A percentile compares a stretch with the other conserved stretches of the same genome.
Conservation (phyloP, 2,329 filamentous ascomycete genomes). For the Dactylonectria estremocensis region DNA sequence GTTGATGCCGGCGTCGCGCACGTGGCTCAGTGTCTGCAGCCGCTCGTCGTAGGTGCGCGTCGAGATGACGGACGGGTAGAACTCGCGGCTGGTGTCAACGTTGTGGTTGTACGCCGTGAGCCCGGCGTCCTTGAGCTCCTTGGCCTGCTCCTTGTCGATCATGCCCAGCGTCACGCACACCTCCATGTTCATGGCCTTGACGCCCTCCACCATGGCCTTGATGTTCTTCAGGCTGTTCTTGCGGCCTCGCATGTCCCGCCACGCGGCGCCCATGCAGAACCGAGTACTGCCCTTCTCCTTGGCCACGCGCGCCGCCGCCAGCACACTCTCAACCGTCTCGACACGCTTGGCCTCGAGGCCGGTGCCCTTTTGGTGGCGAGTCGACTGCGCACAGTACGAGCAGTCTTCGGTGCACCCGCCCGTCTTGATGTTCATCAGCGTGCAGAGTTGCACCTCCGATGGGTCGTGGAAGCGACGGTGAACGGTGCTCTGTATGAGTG, state of each 20-base stretch:
- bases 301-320: slow-evolving; percentile 82
- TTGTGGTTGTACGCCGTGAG: slow-evolving; percentile 97
- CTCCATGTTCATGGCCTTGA: slow-evolving; percentile 88
- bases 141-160: slow-evolving; percentile 87
- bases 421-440: slow-evolving; percentile 96
- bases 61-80: slow-evolving; percentile 89
- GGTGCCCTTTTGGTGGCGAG: slow-evolving; percentile 82
- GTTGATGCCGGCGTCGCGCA: slow-evolving; percentile 88
- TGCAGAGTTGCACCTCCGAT: slow-evolving; percentile 90
- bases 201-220: slow-evolving; percentile 87
- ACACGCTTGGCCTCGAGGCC: slow-evolving; percentile 86
- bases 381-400: slow-evolving; percentile 92
- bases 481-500: slow-evolving; percentile 72
- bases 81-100: slow-evolving; percentile 90
- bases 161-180: slow-evolving; percentile 94
- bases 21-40: slow-evolving; percentile 82
- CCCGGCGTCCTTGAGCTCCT: slow-evolving; percentile 86
- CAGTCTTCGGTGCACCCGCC: slow-evolving; percentile 94
- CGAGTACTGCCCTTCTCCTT: slow-evolving; percentile 89
- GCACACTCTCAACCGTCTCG: slow-evolving; percentile 84
- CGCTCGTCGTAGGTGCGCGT: slow-evolving; percentile 91
- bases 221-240: slow-evolving; percentile 88
- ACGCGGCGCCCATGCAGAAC: slow-evolving; percentile 96
- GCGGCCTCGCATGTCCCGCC: slow-evolving; percentile 93
- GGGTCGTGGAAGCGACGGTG: slow-evolving; percentile 91